Evolutionary conservation across 805 yeast species (phyloP).

Genomic region (Candida ascalaphidarum): DNA sequence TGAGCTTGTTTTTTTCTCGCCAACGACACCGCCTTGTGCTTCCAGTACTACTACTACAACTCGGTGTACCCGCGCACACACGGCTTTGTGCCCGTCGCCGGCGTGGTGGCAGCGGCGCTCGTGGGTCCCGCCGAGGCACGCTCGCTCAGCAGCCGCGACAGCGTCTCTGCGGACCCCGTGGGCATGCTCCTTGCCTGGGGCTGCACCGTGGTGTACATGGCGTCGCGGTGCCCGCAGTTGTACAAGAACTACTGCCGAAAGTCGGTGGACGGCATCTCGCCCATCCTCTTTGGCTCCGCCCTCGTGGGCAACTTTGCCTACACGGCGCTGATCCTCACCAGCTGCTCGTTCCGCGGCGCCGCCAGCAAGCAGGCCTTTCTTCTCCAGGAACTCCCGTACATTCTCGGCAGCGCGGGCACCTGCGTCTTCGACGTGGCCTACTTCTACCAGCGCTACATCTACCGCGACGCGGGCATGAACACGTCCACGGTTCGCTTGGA

Average conservation of each 20-base stretch:
- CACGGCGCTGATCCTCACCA: slow-evolving; percentile 62
- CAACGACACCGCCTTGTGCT: slow-evolving; percentile 30
- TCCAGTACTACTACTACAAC: slow-evolving; percentile 34
- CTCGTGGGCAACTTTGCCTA: slow-evolving; percentile 71
- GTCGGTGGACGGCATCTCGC: slow-evolving; percentile 82
- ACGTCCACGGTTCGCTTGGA: slow-evolving; percentile 13
- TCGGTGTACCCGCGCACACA: slow-evolving; percentile 22
- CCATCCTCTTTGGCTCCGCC: slow-evolving; percentile 71
- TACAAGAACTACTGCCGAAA: slow-evolving; percentile 67
- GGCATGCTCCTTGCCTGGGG: slow-evolving; percentile 55
- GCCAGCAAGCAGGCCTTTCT: slow-evolving; percentile 39
- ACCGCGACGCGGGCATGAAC: slow-evolving; percentile 12
- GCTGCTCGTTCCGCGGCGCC: slow-evolving; percentile 39
- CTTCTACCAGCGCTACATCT: slow-evolving; percentile 49
- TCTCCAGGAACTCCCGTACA: slow-evolving; percentile 66
- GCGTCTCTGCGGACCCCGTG: slow-evolving; percentile 1
- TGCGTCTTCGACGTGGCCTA: slow-evolving; percentile 65
- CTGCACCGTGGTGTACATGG: slow-evolving; percentile 66
- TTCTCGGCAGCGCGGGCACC: slow-evolving; percentile 83
- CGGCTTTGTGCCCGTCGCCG: slow-evolving; percentile 1
- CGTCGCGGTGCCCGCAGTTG: slow-evolving; percentile 80
- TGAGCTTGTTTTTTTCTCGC: slow-evolving; percentile 31
- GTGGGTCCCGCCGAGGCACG: too few species aligned
- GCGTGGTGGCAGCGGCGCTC: too few species aligned
- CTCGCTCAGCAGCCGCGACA: too few species aligned